Evolutionary conservation across 1,284 basidiomycete genomes (phyloP).

Genomic region (Vanrija sp.): DNA sequence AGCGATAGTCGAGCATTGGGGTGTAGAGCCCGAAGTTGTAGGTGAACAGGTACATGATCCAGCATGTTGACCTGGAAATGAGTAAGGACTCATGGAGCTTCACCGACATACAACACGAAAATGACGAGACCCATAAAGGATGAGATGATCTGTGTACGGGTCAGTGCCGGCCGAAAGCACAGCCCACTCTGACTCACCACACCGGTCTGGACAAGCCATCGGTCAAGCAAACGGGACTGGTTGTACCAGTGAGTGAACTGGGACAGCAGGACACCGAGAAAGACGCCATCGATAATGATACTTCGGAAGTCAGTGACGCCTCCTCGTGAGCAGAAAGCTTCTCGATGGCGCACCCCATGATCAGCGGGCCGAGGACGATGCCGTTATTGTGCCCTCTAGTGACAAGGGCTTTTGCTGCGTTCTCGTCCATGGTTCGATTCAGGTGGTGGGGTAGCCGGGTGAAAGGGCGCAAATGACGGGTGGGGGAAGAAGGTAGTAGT

Average conservation of each 20-base stretch:
- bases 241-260: constrained; percentile 10
- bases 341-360: too few species aligned
- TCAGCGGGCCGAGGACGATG: too few species aligned
- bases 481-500: too few species aligned
- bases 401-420: too few species aligned
- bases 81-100: background rate
- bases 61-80: background rate
- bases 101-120: constrained; percentile 1
- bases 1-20: constrained; percentile 8
- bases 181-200: constrained; percentile 6
- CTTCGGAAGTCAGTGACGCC: too few species aligned
- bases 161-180: background rate
- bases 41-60: constrained; percentile 11
- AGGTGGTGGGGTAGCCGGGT: too few species aligned
- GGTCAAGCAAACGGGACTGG: constrained; percentile 9
- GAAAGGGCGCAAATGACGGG: too few species aligned
- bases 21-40: constrained; percentile 12
- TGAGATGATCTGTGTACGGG: background rate
- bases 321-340: too few species aligned
- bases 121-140: background rate
- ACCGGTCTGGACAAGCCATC: background rate
- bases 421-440: too few species aligned
- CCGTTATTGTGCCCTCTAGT: too few species aligned
- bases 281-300: background rate
- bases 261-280: constrained; percentile 9